Base-by-base conservation (phyloP, 805 yeast species). In the Lachancea kluyveri region DNA sequence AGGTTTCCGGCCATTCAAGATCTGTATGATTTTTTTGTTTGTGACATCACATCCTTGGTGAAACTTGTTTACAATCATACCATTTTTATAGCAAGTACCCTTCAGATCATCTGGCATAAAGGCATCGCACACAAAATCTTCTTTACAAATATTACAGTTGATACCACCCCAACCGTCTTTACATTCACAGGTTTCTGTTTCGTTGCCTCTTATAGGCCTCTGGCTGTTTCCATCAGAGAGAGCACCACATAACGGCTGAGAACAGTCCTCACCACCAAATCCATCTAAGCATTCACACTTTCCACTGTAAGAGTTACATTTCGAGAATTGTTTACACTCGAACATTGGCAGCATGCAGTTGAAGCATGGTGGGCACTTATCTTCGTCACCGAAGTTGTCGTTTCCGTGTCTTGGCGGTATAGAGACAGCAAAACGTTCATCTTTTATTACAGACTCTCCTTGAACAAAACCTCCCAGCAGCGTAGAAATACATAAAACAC, bases 41-140 rank as follows among this genome's bases (percentile, higher is more conserved):
- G 97, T 90, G 11, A 92, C 97, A 50, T 88, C 82, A 67, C 98
- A 92, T 80, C 82, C 83, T 60, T 86, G 96, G 54, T 79, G 84
- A 48, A 81, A 74, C 45, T 75, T 68, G 41, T 84, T 78, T 14
- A 92, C 90, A 26, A 87, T 62, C 45, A 84, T 72, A 12, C 97
- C 98, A 7, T 81, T 73, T 40, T 77, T 71, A 59, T 87, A 90
- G 57, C 98, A 92, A 0, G 94, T 85, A 8, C 97, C 98, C 37
- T 71, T 64, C 34, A 86, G 58, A 2, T 82, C 83, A 24, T 77
- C 87, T 1, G 97, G 97, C 76, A 90, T 75, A 46, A 92, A 82
- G 0, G 82, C 63, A 54, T 85, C 83, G 62, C 98, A 92, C 2
- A 79, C 81, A 3, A 66, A 55, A 53, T 92, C 94, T 4, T 55